phyloP scores from a whole-genome alignment of 495 filamentous ascomycete genomes.

The Geoglossum glabrum region DNA sequence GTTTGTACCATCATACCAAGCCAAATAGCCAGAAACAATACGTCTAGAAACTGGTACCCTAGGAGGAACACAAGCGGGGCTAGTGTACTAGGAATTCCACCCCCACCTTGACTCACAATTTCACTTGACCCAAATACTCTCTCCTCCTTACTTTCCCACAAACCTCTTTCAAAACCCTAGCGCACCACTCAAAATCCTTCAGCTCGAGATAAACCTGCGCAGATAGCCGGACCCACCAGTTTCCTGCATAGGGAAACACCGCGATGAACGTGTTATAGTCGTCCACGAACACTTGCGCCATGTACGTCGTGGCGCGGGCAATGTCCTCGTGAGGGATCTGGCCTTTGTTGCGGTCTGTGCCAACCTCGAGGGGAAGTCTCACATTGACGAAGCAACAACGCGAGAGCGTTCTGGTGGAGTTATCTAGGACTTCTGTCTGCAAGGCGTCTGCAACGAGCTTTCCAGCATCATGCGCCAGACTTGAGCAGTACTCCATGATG shows the following conservation, averaged over 20 bases:
- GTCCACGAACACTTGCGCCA: slow-evolving; percentile 9
- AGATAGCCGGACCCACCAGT: slow-evolving; percentile 51
- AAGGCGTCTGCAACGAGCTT: slow-evolving; percentile 35
- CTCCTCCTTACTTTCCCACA: slow-evolving; percentile 36
- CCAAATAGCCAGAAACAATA: too few relatives aligned
- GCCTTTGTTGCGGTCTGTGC: slow-evolving; percentile 1
- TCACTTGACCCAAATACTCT: slow-evolving; percentile 20
- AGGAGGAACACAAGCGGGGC: too few relatives aligned
- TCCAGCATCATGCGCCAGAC: slow-evolving; percentile 39
- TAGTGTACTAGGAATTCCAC: too few relatives aligned
- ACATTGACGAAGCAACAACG: slow-evolving; percentile 46
- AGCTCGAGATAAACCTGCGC: slow-evolving; percentile 64
- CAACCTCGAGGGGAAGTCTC: slow-evolving; percentile 40
- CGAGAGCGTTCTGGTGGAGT: slow-evolving; percentile 24
- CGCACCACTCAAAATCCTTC: slow-evolving; percentile 59
- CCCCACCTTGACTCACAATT: not conserved
- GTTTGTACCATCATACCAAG: too few relatives aligned
- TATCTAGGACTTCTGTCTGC: slow-evolving; percentile 52
- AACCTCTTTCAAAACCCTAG: slow-evolving; percentile 34
- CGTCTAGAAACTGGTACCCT: too few relatives aligned
- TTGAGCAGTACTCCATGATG: slow-evolving; percentile 36
- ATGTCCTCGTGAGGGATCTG: not conserved
- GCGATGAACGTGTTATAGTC: slow-evolving; percentile 54
- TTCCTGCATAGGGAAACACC: slow-evolving; percentile 34
- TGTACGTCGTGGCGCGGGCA: not conserved